phyloP scores from a whole-genome alignment of 2,329 filamentous ascomycete genomes.

The Arthrobotrys sphaeroides region DNA sequence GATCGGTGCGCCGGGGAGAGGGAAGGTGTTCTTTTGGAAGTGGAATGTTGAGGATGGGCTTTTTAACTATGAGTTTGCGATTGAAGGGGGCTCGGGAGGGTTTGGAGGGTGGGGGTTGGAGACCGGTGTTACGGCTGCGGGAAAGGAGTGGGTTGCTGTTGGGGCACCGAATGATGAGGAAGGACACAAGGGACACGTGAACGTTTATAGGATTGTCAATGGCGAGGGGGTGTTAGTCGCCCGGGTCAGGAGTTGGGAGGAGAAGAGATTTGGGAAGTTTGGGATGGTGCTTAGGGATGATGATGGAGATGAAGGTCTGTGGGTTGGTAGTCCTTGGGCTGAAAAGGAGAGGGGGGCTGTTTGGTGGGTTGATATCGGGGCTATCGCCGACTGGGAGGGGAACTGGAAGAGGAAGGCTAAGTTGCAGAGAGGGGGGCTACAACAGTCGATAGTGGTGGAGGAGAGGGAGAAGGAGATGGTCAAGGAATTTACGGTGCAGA shows the following conservation, averaged over 20 bases:
- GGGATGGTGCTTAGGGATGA: conserved; percentile 54
- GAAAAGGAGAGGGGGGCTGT: conserved; percentile 54
- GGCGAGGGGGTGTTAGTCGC: conserved; percentile 28
- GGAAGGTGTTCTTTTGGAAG: conserved; percentile 53
- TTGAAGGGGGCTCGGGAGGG: conserved; percentile 20
- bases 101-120: conserved; percentile 54
- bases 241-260: conserved; percentile 38
- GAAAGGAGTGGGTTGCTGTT: conserved; percentile 55
- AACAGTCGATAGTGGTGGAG: background rate
- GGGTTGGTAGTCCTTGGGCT: conserved; percentile 55
- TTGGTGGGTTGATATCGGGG: conserved; percentile 57
- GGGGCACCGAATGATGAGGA: conserved; percentile 49
- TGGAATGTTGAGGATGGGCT: background rate
- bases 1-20: conserved; percentile 54
- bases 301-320: conserved; percentile 35
- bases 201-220: conserved; percentile 45
- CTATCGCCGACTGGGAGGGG: conserved; percentile 22
- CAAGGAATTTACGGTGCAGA: conserved; percentile 21
- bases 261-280: conserved; percentile 54
- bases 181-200: conserved; percentile 51
- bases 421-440: background rate
- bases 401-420: conserved; percentile 9
- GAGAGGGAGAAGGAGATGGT: background rate
- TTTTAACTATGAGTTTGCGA: conserved; percentile 19
- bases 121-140: conserved; percentile 27